Evolutionary conservation across 129 eudicot species (phyloP).

Genomic region (carrot (Daucus carota)): DNA sequence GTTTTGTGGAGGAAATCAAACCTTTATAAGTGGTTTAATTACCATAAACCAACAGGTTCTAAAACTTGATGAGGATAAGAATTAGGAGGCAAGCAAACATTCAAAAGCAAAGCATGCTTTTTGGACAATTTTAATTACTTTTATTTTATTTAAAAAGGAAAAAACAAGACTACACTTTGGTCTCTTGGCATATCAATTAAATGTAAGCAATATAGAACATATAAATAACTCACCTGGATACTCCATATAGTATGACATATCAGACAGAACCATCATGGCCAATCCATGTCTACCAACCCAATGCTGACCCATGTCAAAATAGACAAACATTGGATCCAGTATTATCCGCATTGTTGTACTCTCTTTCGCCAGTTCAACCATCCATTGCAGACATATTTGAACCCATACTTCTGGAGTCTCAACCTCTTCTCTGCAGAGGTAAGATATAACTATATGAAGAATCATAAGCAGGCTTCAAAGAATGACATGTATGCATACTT

Average conservation of each 20-base stretch:
- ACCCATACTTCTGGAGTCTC: conserved; percentile 94
- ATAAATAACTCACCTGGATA: conserved; percentile 44
- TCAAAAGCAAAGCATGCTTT: background rate
- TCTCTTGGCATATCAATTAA: background rate
- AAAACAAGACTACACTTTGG: background rate
- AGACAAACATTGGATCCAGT: conserved; percentile 79
- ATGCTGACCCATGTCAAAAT: conserved; percentile 64
- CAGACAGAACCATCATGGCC: conserved; percentile 69
- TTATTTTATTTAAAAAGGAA: background rate
- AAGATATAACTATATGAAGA: background rate
- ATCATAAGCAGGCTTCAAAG: background rate
- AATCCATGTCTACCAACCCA: conserved; percentile 70
- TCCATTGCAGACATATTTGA: conserved; percentile 75
- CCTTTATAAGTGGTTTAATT: background rate
- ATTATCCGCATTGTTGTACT: conserved; percentile 79
- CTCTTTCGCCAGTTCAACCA: conserved; percentile 88
- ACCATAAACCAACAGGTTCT: background rate
- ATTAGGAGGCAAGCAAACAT: background rate
- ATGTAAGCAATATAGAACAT: conserved; percentile 6
- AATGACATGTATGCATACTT: background rate
- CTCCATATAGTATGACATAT: conserved; percentile 70
- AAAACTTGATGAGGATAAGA: background rate
- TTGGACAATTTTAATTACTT: background rate
- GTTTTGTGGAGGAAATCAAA: background rate
- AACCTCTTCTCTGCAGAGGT: conserved; percentile 58